A percentile compares a stretch with the other conserved stretches of the same genome.
These are phyloP conservation scores for Gentiana macrophylla DNA, from an alignment of 257 asterid species.

Conservation along the genomic window DNA sequence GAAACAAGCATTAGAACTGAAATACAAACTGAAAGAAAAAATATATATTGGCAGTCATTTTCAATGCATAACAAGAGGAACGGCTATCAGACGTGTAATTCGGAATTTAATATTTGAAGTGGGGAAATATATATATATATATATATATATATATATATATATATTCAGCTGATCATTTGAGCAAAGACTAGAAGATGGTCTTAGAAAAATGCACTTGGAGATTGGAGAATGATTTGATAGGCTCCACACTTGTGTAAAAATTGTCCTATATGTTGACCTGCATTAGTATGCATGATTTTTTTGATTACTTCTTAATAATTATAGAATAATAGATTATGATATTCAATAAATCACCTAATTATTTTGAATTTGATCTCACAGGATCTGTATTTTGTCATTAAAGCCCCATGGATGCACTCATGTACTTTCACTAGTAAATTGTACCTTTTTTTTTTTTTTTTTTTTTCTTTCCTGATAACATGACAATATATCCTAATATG, in stretches of 20 bases:
- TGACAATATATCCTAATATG: too few relatives aligned
- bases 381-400: slow-evolving; percentile 5
- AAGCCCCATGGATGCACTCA: not conserved
- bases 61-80: slow-evolving; percentile 11
- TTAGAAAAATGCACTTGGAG: slow-evolving; percentile 39
- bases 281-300: slow-evolving; percentile 18
- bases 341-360: slow-evolving; percentile 11
- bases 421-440: too few relatives aligned
- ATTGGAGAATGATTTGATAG: slow-evolving; percentile 41
- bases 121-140: not conserved
- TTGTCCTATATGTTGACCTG: slow-evolving; percentile 40
- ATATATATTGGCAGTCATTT: slow-evolving; percentile 6
- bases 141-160: not conserved
- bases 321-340: not conserved
- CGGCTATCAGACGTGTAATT: slow-evolving; percentile 33
- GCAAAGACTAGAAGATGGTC: slow-evolving; percentile 18
- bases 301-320: slow-evolving; percentile 1
- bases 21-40: slow-evolving; percentile 22
- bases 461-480: too few relatives aligned
- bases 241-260: slow-evolving; percentile 17
- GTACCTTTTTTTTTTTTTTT: too few relatives aligned
- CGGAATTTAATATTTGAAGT: slow-evolving; percentile 8
- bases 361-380: slow-evolving; percentile 7
- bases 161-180: slow-evolving; percentile 10
- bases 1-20: slow-evolving; percentile 10